These are phyloP conservation scores for Seminavis robusta DNA, from an alignment of 108 stramenopile genomes.

Conservation along the genomic window DNA sequence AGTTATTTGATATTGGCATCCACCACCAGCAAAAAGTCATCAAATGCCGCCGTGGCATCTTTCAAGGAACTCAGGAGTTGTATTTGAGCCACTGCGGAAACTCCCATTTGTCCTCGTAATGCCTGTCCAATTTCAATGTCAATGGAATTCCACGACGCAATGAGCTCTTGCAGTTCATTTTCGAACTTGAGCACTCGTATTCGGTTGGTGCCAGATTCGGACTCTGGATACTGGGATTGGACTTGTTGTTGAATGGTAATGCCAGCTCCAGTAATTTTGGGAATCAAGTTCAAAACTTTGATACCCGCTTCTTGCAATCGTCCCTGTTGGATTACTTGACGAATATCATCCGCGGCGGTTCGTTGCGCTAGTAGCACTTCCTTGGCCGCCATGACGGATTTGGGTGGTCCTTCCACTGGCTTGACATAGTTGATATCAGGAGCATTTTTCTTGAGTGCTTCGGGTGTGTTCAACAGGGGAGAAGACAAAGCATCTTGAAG, in stretches of 20 bases:
- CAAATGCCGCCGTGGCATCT: constrained; percentile 39
- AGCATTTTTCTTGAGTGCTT: constrained; percentile 50
- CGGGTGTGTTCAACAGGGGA: constrained; percentile 57
- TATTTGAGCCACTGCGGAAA: constrained; percentile 64
- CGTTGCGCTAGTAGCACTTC: constrained; percentile 39
- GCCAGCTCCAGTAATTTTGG: constrained; percentile 33
- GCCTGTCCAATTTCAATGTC: constrained; percentile 79
- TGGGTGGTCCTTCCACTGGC: constrained; percentile 44
- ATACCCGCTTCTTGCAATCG: constrained; percentile 55
- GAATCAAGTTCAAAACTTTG: constrained; percentile 55
- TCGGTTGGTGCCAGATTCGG: too few species aligned
- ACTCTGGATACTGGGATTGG: not conserved
- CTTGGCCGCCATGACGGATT: constrained; percentile 24
- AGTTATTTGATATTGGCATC: too few species aligned
- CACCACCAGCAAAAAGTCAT: constrained; percentile 63
- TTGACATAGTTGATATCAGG: constrained; percentile 71
- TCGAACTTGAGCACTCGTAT: constrained; percentile 36
- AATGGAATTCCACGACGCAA: constrained; percentile 37
- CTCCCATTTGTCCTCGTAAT: constrained; percentile 64
- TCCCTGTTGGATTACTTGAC: constrained; percentile 45
- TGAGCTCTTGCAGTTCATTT: constrained; percentile 40
- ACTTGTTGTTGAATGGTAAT: constrained; percentile 9
- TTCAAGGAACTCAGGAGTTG: constrained; percentile 42
- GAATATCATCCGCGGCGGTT: constrained; percentile 28
- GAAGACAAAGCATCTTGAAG: constrained; percentile 46